Evolutionary conservation across 352 stramenopile genomes (phyloP).

Genomic region (Halophytophthora batemanensis): DNA sequence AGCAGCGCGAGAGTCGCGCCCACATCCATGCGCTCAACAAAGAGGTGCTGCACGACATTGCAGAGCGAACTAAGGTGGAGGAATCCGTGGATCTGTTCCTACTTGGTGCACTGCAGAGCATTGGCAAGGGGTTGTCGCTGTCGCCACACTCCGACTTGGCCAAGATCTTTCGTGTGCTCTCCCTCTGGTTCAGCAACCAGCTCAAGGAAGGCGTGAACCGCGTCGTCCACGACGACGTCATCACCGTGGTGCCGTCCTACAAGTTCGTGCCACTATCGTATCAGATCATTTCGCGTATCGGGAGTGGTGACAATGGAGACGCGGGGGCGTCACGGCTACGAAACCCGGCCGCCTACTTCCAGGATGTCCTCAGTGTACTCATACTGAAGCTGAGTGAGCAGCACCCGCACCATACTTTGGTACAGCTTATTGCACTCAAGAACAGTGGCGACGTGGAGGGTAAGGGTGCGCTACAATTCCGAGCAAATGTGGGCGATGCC

Average conservation of each 20-base stretch:
- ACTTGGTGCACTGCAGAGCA: constrained; percentile 84
- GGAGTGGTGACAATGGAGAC: constrained; percentile 24
- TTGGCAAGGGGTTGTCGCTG: constrained; percentile 57
- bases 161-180: constrained; percentile 91
- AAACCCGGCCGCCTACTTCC: constrained; percentile 44
- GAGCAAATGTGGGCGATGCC: constrained; percentile 73
- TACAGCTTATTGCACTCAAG: constrained; percentile 94
- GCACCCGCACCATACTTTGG: constrained; percentile 95
- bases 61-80: constrained; percentile 85
- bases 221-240: constrained; percentile 79
- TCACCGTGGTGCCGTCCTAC: constrained; percentile 90
- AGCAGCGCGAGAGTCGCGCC: constrained; percentile 61
- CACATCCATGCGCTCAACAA: constrained; percentile 75
- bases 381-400: constrained; percentile 92
- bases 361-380: constrained; percentile 84
- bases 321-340: neutral
- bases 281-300: constrained; percentile 97
- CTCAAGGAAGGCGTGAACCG: constrained; percentile 67
- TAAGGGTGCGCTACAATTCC: constrained; percentile 74
- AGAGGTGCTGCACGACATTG: constrained; percentile 87
- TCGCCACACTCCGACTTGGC: constrained; percentile 77
- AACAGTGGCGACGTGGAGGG: constrained; percentile 91
- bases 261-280: constrained; percentile 97
- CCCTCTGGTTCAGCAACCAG: constrained; percentile 94
- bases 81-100: constrained; percentile 86